Evolutionary conservation across 345 rosid species (phyloP).

Genomic region (Aquilaria sinensis): DNA sequence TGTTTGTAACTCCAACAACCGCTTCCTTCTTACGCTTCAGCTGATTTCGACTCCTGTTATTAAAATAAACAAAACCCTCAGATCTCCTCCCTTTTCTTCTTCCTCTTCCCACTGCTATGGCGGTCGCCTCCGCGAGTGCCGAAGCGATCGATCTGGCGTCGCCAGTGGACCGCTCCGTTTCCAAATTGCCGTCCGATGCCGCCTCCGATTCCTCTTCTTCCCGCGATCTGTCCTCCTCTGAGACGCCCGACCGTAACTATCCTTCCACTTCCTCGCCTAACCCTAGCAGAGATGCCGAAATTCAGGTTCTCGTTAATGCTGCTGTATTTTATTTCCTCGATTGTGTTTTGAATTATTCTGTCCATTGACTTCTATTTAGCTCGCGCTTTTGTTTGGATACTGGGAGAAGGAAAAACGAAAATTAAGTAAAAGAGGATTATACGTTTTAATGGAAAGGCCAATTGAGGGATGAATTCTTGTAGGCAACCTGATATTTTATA

Average conservation of each 20-base stretch:
- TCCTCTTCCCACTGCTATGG: constrained; percentile 30
- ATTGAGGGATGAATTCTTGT: not conserved
- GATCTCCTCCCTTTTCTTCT: constrained; percentile 2
- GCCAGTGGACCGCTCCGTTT: constrained; percentile 29
- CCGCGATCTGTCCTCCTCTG: constrained; percentile 25
- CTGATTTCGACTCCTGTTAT: not conserved
- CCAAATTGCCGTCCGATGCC: constrained; percentile 26
- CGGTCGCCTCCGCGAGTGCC: constrained; percentile 28
- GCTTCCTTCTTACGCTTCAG: not conserved
- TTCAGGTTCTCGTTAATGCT: constrained; percentile 35
- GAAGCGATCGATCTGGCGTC: constrained; percentile 26
- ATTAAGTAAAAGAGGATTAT: not conserved
- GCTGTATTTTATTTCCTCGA: not conserved
- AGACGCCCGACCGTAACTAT: constrained; percentile 50
- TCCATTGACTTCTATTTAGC: not conserved
- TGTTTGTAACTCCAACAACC: constrained; percentile 2
- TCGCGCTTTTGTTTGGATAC: not conserved
- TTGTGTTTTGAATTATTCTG: not conserved
- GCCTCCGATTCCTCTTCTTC: constrained; percentile 33
- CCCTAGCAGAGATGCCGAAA: constrained; percentile 39
- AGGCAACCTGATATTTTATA: not conserved
- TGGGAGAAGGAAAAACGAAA: not conserved
- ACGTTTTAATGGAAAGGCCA: too few species aligned
- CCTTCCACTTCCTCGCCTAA: constrained; percentile 38
- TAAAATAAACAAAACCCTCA: not conserved